Evolutionary conservation across 2,329 filamentous ascomycete species (phyloP).

Genomic region (Orbilia oligospora): DNA sequence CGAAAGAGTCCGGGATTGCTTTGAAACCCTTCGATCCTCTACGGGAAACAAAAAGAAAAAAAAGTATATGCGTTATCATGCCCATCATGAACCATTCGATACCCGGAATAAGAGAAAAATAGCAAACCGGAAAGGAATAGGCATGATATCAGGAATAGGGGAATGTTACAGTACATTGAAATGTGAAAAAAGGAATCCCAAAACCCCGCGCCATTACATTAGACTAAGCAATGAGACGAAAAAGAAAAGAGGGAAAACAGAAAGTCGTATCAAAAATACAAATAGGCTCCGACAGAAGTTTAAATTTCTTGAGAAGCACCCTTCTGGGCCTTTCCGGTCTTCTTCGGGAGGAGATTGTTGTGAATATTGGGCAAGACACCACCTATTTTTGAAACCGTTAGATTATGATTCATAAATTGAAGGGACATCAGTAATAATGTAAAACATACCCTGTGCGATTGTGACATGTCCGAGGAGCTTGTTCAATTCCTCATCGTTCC

Average conservation of each 20-base stretch:
- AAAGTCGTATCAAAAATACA: constrained; percentile 53
- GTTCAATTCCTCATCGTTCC: constrained; percentile 83
- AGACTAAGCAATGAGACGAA: constrained; percentile 42
- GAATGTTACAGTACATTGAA: constrained; percentile 62
- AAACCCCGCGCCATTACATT: constrained; percentile 62
- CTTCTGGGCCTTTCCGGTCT: constrained; percentile 96
- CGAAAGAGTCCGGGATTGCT: constrained; percentile 23
- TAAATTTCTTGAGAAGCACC: constrained; percentile 94
- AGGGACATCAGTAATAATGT: not conserved
- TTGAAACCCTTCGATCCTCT: constrained; percentile 35
- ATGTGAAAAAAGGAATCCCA: constrained; percentile 59
- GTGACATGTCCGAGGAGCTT: constrained; percentile 97
- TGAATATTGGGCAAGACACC: constrained; percentile 59
- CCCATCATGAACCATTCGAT: constrained; percentile 60
- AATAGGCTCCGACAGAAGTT: constrained; percentile 69
- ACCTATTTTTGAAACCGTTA: constrained; percentile 41
- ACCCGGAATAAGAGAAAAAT: constrained; percentile 42
- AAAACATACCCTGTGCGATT: constrained; percentile 73
- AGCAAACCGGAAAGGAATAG: constrained; percentile 56
- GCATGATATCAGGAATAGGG: constrained; percentile 50
- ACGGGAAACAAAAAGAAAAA: constrained; percentile 38
- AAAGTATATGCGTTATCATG: constrained; percentile 49
- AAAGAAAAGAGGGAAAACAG: constrained; percentile 47
- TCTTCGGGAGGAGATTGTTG: constrained; percentile 97
- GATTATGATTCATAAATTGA: not conserved